Evolutionary conservation across 345 rosid genomes (phyloP).

Genomic region (Sisymbrium altissimum): DNA sequence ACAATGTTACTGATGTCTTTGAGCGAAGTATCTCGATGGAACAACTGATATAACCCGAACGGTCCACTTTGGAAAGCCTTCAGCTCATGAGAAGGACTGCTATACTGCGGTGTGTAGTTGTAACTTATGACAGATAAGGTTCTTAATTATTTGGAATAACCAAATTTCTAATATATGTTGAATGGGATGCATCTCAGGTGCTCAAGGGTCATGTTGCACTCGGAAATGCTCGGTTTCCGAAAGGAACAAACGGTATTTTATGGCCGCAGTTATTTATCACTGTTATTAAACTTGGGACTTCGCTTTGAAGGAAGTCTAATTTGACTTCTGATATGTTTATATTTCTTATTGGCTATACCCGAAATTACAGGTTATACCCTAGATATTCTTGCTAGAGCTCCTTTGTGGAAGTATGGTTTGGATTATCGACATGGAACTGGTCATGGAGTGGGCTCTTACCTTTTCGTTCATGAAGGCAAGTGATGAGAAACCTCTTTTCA

Average conservation of each 20-base stretch:
- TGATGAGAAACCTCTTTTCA: slow-evolving; percentile 9
- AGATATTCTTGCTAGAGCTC: slow-evolving; percentile 90
- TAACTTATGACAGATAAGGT: background rate
- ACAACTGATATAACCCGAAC: slow-evolving; percentile 96
- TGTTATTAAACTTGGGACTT: background rate
- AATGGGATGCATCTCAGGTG: slow-evolving; percentile 45
- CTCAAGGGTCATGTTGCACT: slow-evolving; percentile 92
- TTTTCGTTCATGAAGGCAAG: slow-evolving; percentile 94
- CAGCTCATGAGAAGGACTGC: slow-evolving; percentile 82
- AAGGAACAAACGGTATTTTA: slow-evolving; percentile 75
- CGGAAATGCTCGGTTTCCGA: slow-evolving; percentile 82
- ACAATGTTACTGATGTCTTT: slow-evolving; percentile 21
- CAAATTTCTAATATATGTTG: background rate
- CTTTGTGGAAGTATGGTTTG: slow-evolving; percentile 90
- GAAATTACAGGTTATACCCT: slow-evolving; percentile 62
- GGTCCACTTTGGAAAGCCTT: slow-evolving; percentile 93
- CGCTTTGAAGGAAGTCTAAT: background rate
- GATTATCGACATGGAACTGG: slow-evolving; percentile 99
- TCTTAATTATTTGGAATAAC: background rate
- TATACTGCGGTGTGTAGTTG: slow-evolving; percentile 66
- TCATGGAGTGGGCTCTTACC: slow-evolving; percentile 96
- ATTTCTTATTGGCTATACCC: background rate
- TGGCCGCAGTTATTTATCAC: background rate
- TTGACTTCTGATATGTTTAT: background rate
- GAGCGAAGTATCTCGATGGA: slow-evolving; percentile 83